A percentile compares a stretch with the other conserved stretches of the same genome.
phyloP scores from a whole-genome alignment of 2,329 filamentous ascomycete genomes.

The Ascochyta fabae region DNA sequence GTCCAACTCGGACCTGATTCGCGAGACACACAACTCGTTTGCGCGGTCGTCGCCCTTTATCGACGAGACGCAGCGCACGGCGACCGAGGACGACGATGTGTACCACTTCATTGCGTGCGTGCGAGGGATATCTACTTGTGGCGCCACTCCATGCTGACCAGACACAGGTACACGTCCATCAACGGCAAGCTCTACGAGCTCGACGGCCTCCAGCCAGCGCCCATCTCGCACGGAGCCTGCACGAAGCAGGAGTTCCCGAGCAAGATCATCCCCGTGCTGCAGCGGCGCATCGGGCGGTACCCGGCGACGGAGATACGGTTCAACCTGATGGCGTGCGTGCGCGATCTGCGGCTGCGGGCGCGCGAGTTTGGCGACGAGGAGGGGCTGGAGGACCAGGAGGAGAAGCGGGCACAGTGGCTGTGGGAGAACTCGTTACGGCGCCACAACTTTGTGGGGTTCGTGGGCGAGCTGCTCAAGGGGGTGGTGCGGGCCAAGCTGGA shows the following conservation, averaged over 20 bases:
- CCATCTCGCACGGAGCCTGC: slow-evolving; percentile 86
- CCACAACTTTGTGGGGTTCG: slow-evolving; percentile 97
- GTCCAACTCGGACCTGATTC: slow-evolving; percentile 67
- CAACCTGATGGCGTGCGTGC: slow-evolving; percentile 91
- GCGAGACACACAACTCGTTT: slow-evolving; percentile 84
- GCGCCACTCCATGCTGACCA: neutral
- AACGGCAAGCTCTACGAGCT: slow-evolving; percentile 87
- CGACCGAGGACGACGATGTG: slow-evolving; percentile 81
- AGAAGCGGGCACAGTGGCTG: slow-evolving; percentile 84
- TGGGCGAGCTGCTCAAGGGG: slow-evolving; percentile 85
- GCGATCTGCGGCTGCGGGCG: slow-evolving; percentile 79
- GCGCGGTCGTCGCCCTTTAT: slow-evolving; percentile 87
- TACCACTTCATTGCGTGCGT: slow-evolving; percentile 89
- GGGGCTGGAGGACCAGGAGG: slow-evolving; percentile 77
- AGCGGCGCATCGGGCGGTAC: slow-evolving; percentile 83
- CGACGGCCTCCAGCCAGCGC: slow-evolving; percentile 90
- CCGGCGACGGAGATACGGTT: slow-evolving; percentile 89
- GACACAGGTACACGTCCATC: slow-evolving; percentile 72
- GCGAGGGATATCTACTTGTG: too few species aligned
- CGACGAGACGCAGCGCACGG: slow-evolving; percentile 81
- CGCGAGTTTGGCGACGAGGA: slow-evolving; percentile 83
- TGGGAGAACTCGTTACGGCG: slow-evolving; percentile 93
- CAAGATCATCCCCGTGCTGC: slow-evolving; percentile 85
- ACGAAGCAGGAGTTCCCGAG: slow-evolving; percentile 73
- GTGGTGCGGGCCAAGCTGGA: slow-evolving; percentile 78